These are phyloP conservation scores for Rhinocladiella similis DNA, from an alignment of 2,329 filamentous ascomycete species.

Conservation along the genomic window DNA sequence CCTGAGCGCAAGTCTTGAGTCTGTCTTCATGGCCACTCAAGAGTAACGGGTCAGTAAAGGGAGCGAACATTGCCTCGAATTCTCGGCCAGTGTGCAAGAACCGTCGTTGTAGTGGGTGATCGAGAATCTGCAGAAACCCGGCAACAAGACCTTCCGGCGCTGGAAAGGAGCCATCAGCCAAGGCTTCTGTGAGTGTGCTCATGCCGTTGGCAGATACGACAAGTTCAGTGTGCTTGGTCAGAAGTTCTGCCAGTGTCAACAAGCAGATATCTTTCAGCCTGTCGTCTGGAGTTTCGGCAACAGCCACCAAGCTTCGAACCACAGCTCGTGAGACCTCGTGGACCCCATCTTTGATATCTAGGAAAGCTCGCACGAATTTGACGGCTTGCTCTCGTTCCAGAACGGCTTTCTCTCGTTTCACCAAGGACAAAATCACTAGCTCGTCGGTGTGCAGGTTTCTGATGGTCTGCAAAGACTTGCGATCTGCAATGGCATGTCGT, in stretches of 20 bases:
- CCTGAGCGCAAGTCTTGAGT: slow-evolving; percentile 83
- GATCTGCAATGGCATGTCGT: slow-evolving; percentile 90
- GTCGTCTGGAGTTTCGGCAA: slow-evolving; percentile 84
- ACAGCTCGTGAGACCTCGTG: slow-evolving; percentile 83
- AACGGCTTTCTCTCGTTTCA: slow-evolving; percentile 95
- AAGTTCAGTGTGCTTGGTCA: slow-evolving; percentile 80
- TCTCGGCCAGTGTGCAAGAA: slow-evolving; percentile 87
- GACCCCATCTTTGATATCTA: slow-evolving; percentile 92
- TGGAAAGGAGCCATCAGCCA: slow-evolving; percentile 88
- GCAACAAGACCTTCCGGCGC: slow-evolving; percentile 85
- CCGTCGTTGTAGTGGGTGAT: slow-evolving; percentile 75
- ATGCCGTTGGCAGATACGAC: slow-evolving; percentile 83
- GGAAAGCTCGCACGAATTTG: slow-evolving; percentile 91
- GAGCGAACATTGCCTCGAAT: slow-evolving; percentile 83
- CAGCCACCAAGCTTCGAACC: slow-evolving; percentile 83
- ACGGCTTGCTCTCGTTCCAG: slow-evolving; percentile 95
- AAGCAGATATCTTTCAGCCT: slow-evolving; percentile 86
- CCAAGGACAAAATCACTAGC: slow-evolving; percentile 84
- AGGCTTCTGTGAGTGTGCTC: slow-evolving; percentile 81
- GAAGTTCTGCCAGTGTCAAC: slow-evolving; percentile 87
- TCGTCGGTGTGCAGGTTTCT: slow-evolving; percentile 87
- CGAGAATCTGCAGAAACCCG: slow-evolving; percentile 86
- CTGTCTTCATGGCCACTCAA: slow-evolving; percentile 60
- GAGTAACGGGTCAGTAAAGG: slow-evolving; percentile 79
- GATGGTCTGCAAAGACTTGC: slow-evolving; percentile 84